Conservation (phyloP, 208 protist species). For the Crithidia thermophila region DNA sequence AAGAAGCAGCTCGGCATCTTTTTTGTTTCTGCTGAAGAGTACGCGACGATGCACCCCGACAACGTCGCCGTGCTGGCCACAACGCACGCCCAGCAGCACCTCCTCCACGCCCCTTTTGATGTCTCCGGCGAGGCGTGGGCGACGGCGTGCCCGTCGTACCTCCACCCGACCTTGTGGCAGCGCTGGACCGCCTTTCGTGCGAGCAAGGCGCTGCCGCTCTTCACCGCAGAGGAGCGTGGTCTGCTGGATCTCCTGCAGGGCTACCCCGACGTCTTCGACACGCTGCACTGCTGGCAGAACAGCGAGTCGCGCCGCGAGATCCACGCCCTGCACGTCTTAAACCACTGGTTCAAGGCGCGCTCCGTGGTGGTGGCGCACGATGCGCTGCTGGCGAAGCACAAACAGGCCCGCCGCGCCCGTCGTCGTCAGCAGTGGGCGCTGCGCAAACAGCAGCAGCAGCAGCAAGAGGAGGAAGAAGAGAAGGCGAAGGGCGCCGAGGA, state of each 20-base stretch:
- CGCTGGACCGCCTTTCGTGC: slow-evolving; percentile 68
- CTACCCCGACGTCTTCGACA: slow-evolving; percentile 82
- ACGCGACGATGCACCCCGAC: slow-evolving; percentile 36
- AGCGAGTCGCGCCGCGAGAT: slow-evolving; percentile 70
- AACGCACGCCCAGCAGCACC: slow-evolving; percentile 40
- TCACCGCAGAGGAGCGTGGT: slow-evolving; percentile 76
- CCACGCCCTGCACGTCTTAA: slow-evolving; percentile 70
- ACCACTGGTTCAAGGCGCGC: slow-evolving; percentile 90
- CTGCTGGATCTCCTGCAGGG: slow-evolving; percentile 74
- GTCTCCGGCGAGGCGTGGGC: slow-evolving; percentile 7
- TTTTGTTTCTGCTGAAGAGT: slow-evolving; percentile 49
- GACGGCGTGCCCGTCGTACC: slow-evolving; percentile 45
- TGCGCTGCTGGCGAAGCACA: slow-evolving; percentile 45
- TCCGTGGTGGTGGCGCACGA: slow-evolving; percentile 78
- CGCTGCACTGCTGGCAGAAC: slow-evolving; percentile 77
- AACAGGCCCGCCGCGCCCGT: slow-evolving; percentile 6
- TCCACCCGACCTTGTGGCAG: slow-evolving; percentile 73
- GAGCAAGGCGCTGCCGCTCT: slow-evolving; percentile 19
- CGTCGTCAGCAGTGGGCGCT: slow-evolving; percentile 2
- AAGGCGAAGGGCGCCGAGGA: not conserved
- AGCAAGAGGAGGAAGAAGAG: not conserved
- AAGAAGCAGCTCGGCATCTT: slow-evolving; percentile 40
- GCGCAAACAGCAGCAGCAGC: slow-evolving; percentile 4
- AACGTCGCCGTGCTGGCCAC: slow-evolving; percentile 66
- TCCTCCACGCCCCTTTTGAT: slow-evolving; percentile 65